Evolutionary conservation across 495 filamentous ascomycete genomes (phyloP).

Genomic region (Chaetomidium leptoderma): DNA sequence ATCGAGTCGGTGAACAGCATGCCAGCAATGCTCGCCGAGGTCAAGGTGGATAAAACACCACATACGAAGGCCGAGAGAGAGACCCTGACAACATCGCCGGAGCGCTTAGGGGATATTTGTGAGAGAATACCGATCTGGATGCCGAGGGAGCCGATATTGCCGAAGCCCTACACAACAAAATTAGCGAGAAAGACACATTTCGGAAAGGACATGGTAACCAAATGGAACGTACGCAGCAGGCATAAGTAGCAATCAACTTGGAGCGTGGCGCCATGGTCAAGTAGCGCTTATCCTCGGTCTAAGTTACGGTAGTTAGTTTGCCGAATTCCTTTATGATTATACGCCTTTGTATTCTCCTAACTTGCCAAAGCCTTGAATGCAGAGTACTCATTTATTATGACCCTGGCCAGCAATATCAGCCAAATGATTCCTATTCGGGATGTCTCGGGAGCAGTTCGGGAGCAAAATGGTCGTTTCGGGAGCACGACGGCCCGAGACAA

Average conservation of each 20-base stretch:
- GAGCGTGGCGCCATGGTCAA: slow-evolving; percentile 60
- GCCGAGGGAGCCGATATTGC: slow-evolving; percentile 75
- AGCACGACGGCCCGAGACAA: too few species aligned
- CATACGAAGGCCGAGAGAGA: slow-evolving; percentile 74
- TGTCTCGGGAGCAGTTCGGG: too few species aligned
- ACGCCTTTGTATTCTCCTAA: too few species aligned
- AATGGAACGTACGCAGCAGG: slow-evolving; percentile 81
- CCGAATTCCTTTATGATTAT: too few species aligned
- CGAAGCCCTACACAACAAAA: slow-evolving; percentile 64
- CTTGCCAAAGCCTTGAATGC: slow-evolving; percentile 61
- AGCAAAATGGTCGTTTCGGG: too few species aligned
- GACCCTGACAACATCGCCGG: slow-evolving; percentile 69
- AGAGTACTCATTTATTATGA: slow-evolving; percentile 71
- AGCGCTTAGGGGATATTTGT: slow-evolving; percentile 69
- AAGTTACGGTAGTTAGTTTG: too few species aligned
- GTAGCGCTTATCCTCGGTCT: slow-evolving; percentile 56
- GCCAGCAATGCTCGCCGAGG: slow-evolving; percentile 76
- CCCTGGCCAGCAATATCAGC: too few species aligned
- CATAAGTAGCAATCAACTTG: slow-evolving; percentile 80
- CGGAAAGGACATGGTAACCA: too few species aligned
- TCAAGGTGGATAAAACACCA: slow-evolving; percentile 74
- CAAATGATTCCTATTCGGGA: too few species aligned
- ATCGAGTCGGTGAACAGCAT: slow-evolving; percentile 35
- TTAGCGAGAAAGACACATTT: slow-evolving; percentile 54
- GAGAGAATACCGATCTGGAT: slow-evolving; percentile 82